Evolutionary conservation across 108 stramenopile genomes (phyloP), one percentile per base, ranked within the genome.

Genomic region (Epipyxis sp.): DNA sequence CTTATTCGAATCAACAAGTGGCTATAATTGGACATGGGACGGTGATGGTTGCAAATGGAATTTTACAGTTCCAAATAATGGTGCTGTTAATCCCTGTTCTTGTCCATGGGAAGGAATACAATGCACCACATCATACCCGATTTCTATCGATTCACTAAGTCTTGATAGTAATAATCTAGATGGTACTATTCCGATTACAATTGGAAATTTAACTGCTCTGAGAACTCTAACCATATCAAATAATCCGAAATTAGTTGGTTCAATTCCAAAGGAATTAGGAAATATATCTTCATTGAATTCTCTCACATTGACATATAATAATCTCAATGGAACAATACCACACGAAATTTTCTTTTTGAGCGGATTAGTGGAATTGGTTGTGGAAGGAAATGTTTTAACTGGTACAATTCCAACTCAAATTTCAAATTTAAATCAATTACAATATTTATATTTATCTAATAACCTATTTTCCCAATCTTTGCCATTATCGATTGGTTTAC

Each of bases 361-460:
- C n/a, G n/a, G n/a, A n/a, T n/a, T n/a, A n/a, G n/a, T n/a, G n/a
- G n/a, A n/a, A n/a, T n/a, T n/a, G n/a, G n/a, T n/a, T n/a, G n/a
- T n/a, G n/a, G n/a, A n/a, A n/a, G n/a, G n/a, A n/a, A n/a, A n/a
- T 37, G 61, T 32, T 37, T 6, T 65, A 32, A 35, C 13, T 13
- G 61, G 61, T 37, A 65, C 61, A 6, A 65, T 65, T 65, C 61
- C 61, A 3, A 37, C 25, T 3, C 30, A 25, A 65, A 10, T 65
- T 6, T 6, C 34, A 32, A 37, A 37, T 37, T 32, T 65, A 32
- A 35, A 16, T 37, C 30, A 16, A 16, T 65, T 65, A 37, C 34
- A 35, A 29, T 25, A 65, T 37, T 65, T 65, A 32, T 65, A 10
- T 3, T 37, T 65, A 29, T 32, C 20, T 37, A 37, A 65, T 37